Percentiles rank a stretch among this genome's conserved stretches.
phyloP scores from a whole-genome alignment of 2,329 filamentous ascomycete species.

The Cladobotryum mycophilum region DNA sequence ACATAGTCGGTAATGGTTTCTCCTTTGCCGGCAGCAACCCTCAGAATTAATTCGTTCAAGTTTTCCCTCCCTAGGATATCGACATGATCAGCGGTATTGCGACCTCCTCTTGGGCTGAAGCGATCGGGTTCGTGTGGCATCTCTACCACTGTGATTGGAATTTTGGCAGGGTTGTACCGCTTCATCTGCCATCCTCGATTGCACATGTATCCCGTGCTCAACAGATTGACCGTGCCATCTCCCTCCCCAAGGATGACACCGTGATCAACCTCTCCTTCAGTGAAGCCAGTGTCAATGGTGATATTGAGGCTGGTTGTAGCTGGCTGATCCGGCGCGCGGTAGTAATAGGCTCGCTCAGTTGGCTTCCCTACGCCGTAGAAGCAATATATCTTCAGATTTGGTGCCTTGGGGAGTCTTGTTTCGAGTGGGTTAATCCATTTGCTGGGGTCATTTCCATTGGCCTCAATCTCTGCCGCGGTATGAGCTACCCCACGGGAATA shows the following conservation, averaged over 20 bases:
- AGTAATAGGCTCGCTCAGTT: slow-evolving; percentile 89
- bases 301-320: slow-evolving; percentile 63
- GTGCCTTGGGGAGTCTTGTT: slow-evolving; percentile 77
- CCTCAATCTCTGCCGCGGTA: slow-evolving; percentile 71
- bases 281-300: slow-evolving; percentile 63
- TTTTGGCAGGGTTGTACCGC: slow-evolving; percentile 82
- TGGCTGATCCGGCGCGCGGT: slow-evolving; percentile 62
- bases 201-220: slow-evolving; percentile 95
- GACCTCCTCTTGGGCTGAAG: slow-evolving; percentile 73
- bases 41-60: slow-evolving; percentile 83
- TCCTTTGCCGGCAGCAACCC: slow-evolving; percentile 79
- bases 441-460: slow-evolving; percentile 64
- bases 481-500: slow-evolving; percentile 89
- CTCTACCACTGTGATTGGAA: slow-evolving; percentile 78
- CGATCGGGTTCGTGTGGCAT: slow-evolving; percentile 95
- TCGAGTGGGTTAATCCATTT: slow-evolving; percentile 98
- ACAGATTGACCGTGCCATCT: slow-evolving; percentile 89
- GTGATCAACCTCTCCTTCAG: slow-evolving; percentile 61
- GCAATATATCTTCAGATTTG: slow-evolving; percentile 89
- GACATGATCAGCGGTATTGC: slow-evolving; percentile 80
- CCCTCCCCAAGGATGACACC: slow-evolving; percentile 95
- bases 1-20: slow-evolving; percentile 71
- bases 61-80: slow-evolving; percentile 87
- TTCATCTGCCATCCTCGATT: slow-evolving; percentile 90
- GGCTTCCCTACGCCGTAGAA: slow-evolving; percentile 95